Evolutionary conservation across 352 stramenopile species (phyloP), one percentile per base, ranked within the genome.

Genomic region (Peronospora belbahrii): DNA sequence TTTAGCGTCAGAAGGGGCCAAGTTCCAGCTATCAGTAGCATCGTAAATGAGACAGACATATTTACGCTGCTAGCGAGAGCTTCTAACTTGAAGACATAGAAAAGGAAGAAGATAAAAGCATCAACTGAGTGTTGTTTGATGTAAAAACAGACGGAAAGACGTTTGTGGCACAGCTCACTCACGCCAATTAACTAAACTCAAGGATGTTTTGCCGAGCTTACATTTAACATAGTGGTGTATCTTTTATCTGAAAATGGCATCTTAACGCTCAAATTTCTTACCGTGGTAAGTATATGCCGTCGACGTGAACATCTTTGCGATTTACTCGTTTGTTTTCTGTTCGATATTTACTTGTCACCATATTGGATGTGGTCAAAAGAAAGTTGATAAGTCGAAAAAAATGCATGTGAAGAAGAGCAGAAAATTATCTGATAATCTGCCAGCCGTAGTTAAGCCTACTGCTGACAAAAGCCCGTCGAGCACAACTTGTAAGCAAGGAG

Each of bases 361-460:
- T 83, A 3, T 42, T 90, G 0, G 81, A 92, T 52, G 40, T 90
- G 23, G 85, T 76, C 0, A 60, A 43, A 24, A 93, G 89, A 40
- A 52, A 56, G n/a, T 41, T 93, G 8, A 46, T 32, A 13, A 88
- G 27, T 13, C 34, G 38, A 33, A 2, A 11, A 33, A 33, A 11
- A 10, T 2, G 27, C 11, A 33, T 45, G 24, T n/a, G 54, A 33
- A 25, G 56, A 47, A 33, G 38, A 56, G 0, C 48, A 17, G 50
- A 56, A 10, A 36, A 38, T 13, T 49, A 36, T 34, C 56, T 25
- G 38, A 62, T 24, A 49, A n/a, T n/a, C n/a, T n/a, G n/a, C n/a
- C n/a, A n/a, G n/a, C n/a, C n/a, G n/a, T n/a, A n/a, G n/a, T n/a
- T n/a, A n/a, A n/a, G n/a, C n/a, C n/a, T n/a, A n/a, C n/a, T 31